A percentile compares a stretch with the other conserved stretches of the same genome.
Evolutionary conservation across 2,329 filamentous ascomycete species (phyloP).

Genomic region (Aspergillus fischeri): DNA sequence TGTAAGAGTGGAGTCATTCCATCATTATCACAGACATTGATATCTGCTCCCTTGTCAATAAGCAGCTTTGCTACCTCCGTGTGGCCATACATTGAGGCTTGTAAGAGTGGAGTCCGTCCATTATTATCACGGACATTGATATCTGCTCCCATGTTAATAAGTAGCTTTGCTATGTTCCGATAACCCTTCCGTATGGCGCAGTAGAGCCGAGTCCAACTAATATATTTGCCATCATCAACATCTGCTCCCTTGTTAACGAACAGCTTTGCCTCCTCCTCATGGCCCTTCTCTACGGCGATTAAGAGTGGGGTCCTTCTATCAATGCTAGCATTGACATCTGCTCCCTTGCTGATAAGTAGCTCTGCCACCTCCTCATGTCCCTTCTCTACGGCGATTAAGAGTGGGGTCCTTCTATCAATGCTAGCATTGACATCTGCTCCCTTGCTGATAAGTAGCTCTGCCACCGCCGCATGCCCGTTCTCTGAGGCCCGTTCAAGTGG

Average conservation of each 20-base stretch:
- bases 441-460: too few relatives aligned
- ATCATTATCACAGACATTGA: slow-evolving; percentile 1
- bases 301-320: too few relatives aligned
- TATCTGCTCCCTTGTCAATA: slow-evolving; percentile 6
- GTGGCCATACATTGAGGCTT: neutral
- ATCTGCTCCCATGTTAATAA: slow-evolving; percentile 9
- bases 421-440: too few relatives aligned
- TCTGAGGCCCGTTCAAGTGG: too few relatives aligned
- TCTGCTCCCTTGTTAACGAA: neutral
- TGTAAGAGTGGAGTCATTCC: too few relatives aligned
- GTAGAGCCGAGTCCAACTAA: slow-evolving; percentile 1
- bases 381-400: too few relatives aligned
- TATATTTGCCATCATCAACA: neutral
- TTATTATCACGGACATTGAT: neutral
- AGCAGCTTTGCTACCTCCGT: slow-evolving; percentile 2
- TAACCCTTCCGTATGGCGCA: slow-evolving; percentile 3
- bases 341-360: neutral
- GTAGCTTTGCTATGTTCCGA: slow-evolving; percentile 3
- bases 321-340: too few relatives aligned
- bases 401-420: too few relatives aligned
- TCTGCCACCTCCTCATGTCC: too few relatives aligned
- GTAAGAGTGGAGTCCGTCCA: neutral
- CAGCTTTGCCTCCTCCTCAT: too few relatives aligned
- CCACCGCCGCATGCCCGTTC: too few relatives aligned
- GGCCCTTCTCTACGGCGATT: too few relatives aligned